These are phyloP conservation scores for Fusarium scirpi DNA, from an alignment of 2,329 filamentous ascomycete genomes.

Conservation along the genomic window DNA sequence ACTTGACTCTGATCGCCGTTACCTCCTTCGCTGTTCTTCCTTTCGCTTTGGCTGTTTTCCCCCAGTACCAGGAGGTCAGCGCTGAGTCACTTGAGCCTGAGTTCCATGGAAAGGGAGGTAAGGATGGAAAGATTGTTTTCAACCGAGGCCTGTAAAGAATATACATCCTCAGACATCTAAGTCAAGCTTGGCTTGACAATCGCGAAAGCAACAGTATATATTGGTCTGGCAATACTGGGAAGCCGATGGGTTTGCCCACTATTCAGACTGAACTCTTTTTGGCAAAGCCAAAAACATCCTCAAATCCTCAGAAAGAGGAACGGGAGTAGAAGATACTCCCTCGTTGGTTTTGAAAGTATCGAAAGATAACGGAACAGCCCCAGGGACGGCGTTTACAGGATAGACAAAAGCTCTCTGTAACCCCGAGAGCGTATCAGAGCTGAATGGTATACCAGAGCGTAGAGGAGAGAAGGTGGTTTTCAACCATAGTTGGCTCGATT, in stretches of 20 bases:
- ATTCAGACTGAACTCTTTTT: background rate
- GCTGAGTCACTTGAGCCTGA: constrained; percentile 84
- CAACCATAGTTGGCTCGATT: background rate
- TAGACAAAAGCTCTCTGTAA: constrained; percentile 19
- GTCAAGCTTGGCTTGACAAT: background rate
- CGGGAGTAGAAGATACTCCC: background rate
- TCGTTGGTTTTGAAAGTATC: background rate
- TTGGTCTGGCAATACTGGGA: background rate
- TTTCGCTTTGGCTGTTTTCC: constrained; percentile 90
- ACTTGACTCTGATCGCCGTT: constrained; percentile 85
- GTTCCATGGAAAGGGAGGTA: constrained; percentile 84
- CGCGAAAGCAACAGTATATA: constrained; percentile 3
- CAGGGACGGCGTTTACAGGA: constrained; percentile 29
- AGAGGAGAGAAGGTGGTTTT: background rate
- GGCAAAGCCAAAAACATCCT: background rate
- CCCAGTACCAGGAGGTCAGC: constrained; percentile 85
- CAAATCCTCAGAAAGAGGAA: background rate
- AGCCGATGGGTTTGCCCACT: background rate
- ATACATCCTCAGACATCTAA: background rate
- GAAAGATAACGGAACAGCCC: background rate
- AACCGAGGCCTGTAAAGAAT: constrained; percentile 84
- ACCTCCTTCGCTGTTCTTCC: constrained; percentile 92
- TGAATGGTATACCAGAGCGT: constrained; percentile 8
- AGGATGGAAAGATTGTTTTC: constrained; percentile 89
- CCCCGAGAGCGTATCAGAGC: constrained; percentile 9